Evolutionary conservation across 73 alveolate species (phyloP), one percentile per base, ranked within the genome.

Genomic region (Symbiodinium pilosum): DNA sequence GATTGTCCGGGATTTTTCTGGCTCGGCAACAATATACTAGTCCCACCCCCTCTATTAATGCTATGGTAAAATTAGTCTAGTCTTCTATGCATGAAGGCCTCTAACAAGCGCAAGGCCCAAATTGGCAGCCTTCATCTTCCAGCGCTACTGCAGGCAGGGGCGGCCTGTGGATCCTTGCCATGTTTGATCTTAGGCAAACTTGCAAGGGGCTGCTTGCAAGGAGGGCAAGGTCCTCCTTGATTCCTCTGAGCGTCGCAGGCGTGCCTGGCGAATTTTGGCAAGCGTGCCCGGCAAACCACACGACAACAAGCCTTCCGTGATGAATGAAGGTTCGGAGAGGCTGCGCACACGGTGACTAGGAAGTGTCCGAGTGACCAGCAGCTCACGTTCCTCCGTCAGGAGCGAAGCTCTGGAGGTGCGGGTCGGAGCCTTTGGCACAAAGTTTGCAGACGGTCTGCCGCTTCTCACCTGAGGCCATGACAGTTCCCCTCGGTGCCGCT

Each of bases 131-230:
- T 69, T 91, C 97, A 43, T 91, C 97, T 34, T 91, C 89, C 77
- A 91, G 77, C 14, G 97, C 97, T 20, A 91, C 88, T 4, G 97
- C 89, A n/a, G 97, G 97, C 97, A 91, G 47, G 18, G 97, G 88
- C 18, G 89, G 89, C 21, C 97, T 83, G 4, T 88, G 97, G 9
- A 43, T 44, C 97, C 97, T 91, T 14, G 21, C 59, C 59, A 64
- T 7, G 26, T 30, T 30, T 4, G 71, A 30, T 24, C 71, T 21
- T 4, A 24, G 26, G 18, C 71, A 64, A 28, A 20, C 81, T 64
- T 26, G 6, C 81, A 64, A 28, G 59, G 14, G 59, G 26, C 3
- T 26, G n/a, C 38, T 39, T 20, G 68, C 64, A 36, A 21, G n/a
- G n/a, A n/a, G n/a, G n/a, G n/a, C n/a, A n/a, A n/a, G n/a, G 32